phyloP scores from a whole-genome alignment of 1,284 basidiomycete species.

The Xerocomus minutiporus region DNA sequence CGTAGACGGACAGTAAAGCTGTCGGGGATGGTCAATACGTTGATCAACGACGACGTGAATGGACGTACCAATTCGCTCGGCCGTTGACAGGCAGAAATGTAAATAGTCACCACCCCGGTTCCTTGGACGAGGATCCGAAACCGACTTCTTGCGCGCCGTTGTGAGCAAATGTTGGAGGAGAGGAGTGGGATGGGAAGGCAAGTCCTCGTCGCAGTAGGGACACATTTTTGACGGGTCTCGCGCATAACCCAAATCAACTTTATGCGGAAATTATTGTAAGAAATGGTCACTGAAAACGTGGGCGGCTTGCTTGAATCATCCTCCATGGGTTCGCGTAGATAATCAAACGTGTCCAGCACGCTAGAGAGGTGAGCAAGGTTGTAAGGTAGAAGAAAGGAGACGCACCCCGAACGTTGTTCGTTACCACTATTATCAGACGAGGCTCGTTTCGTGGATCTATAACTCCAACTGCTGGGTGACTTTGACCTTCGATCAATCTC shows the following conservation, averaged over 20 bases:
- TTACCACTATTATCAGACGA: conserved; percentile 34
- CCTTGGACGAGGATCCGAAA: conserved; percentile 56
- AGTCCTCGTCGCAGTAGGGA: conserved; percentile 69
- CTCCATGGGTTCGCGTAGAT: conserved; percentile 20
- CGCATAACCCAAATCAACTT: conserved; percentile 19
- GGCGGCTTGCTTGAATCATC: conserved; percentile 28
- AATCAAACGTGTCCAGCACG: conserved; percentile 12
- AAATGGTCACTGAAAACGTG: background rate
- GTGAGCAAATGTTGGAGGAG: conserved; percentile 53
- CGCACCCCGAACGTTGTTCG: conserved; percentile 24
- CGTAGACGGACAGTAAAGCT: conserved; percentile 96
- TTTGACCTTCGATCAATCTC: no score
- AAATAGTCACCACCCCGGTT: conserved; percentile 64
- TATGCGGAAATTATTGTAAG: background rate
- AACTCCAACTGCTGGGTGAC: no score
- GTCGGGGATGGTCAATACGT: conserved; percentile 10
- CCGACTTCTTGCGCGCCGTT: conserved; percentile 47
- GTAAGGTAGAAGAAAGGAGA: conserved; percentile 5
- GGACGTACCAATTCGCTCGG: conserved; percentile 27
- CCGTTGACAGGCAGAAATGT: conserved; percentile 66
- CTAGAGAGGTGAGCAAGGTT: conserved; percentile 2
- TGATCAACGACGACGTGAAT: background rate
- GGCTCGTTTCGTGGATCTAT: no score
- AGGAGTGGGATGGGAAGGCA: conserved; percentile 61
- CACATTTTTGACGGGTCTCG: conserved; percentile 66